phyloP scores from a whole-genome alignment of 495 filamentous ascomycete genomes.

The Aspergillus panamensis region DNA sequence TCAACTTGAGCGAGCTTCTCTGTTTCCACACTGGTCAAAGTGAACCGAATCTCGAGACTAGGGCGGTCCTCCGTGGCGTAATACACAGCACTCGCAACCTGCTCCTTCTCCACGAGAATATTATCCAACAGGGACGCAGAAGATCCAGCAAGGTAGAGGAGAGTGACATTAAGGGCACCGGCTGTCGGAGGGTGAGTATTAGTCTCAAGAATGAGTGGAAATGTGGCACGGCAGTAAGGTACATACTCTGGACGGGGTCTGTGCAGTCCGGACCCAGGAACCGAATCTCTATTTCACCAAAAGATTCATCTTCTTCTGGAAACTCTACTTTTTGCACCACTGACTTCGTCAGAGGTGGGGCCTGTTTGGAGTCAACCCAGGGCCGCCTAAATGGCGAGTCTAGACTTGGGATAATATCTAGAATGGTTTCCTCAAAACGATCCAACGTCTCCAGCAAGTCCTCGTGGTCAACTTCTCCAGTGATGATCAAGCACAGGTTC shows the following conservation, averaged over 20 bases:
- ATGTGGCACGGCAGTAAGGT: background rate
- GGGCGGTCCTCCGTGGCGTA: conserved; percentile 73
- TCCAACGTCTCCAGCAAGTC: conserved; percentile 78
- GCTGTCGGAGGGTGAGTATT: conserved; percentile 33
- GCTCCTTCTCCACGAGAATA: conserved; percentile 86
- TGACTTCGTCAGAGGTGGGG: conserved; percentile 65
- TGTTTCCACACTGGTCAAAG: conserved; percentile 79
- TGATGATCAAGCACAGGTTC: conserved; percentile 85
- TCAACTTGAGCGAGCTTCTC: conserved; percentile 80
- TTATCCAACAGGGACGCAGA: conserved; percentile 91
- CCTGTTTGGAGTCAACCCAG: conserved; percentile 82
- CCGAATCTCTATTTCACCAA: conserved; percentile 75
- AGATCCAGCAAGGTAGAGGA: conserved; percentile 85
- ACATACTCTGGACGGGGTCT: conserved; percentile 54
- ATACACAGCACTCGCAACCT: conserved; percentile 78
- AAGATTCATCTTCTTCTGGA: conserved; percentile 93
- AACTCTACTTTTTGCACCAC: conserved; percentile 78
- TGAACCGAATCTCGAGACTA: conserved; percentile 78
- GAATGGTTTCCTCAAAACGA: conserved; percentile 81
- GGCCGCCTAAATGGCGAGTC: conserved; percentile 78
- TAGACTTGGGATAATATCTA: conserved; percentile 71
- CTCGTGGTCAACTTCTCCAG: conserved; percentile 82
- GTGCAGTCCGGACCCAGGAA: conserved; percentile 81
- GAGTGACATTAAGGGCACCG: conserved; percentile 69
- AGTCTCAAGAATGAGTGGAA: background rate